Base-by-base conservation (phyloP, 768 basidiomycete species). In the Hericium alpestre region DNA sequence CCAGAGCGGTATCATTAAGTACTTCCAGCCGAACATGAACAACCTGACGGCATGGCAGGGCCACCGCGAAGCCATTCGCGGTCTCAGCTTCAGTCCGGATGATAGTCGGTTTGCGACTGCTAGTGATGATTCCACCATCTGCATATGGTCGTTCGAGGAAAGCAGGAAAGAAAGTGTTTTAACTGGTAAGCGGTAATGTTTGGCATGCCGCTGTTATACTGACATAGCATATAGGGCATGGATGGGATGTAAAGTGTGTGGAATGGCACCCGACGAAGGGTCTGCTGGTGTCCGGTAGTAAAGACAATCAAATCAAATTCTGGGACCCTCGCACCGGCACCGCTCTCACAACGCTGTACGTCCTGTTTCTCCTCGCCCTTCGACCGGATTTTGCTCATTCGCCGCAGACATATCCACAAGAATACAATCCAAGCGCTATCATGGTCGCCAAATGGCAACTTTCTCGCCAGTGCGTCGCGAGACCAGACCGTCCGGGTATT, bases 221-320 rank as follows among this genome's bases (percentile, higher is more conserved):
- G 57, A 22, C 38, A 53, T 13, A 18, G n/a, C 0, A 4, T 4
- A 2, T 53, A 93, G 93, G 93, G n/a, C 95, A 98, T 64, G 93
- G 94, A 4, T 97, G 94, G 93, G 96, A 99, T 65, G 96, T 99
- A 20, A 90, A 94, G 67, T 96, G 93, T 59, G 93, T 97, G 1
- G 88, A 97, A 73, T 99, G 96, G 96, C 96, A 99, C 72, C 93
- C 93, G 4, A 91, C 88, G 0, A 97, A 98, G 71, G 95, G 95
- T 10, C 76, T 99, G 9, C 79, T 99, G 20, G 93, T 90, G 5
- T 93, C 91, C 3, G 96, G 96, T 23, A 92, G 90, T 64, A 98
- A 98, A 71, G 96, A 99, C 71, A 96, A 97, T 70, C 82, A 92
- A 64, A 92, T 98, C 71, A 98, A 98, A 66, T 99, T 99, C 72